These are phyloP conservation scores for Skeletonema grethae DNA, from an alignment of 108 stramenopile species.

Conservation along the genomic window DNA sequence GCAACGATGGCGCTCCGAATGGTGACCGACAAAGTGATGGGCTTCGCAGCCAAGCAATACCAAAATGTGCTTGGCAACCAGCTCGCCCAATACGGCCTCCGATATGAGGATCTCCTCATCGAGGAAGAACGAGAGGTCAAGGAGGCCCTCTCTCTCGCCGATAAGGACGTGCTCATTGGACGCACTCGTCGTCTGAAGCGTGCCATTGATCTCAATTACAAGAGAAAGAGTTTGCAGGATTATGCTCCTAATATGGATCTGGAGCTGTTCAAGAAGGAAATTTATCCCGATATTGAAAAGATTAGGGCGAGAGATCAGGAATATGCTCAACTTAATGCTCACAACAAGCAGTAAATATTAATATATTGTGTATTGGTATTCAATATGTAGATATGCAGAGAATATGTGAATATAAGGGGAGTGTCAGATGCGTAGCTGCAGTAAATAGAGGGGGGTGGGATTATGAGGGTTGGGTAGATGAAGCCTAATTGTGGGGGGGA, in stretches of 20 bases:
- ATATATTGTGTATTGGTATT: background rate
- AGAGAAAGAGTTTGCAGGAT: slow-evolving; percentile 82
- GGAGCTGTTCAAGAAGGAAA: slow-evolving; percentile 78
- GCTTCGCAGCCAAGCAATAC: slow-evolving; percentile 63
- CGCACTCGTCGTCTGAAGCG: slow-evolving; percentile 88
- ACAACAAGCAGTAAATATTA: slow-evolving; percentile 60
- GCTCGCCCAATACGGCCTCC: slow-evolving; percentile 80
- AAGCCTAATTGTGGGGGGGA: background rate
- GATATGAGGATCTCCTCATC: slow-evolving; percentile 86
- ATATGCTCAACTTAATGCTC: slow-evolving; percentile 77
- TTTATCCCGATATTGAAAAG: slow-evolving; percentile 74
- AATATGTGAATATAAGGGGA: background rate
- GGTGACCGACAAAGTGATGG: slow-evolving; percentile 65
- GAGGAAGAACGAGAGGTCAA: slow-evolving; percentile 71
- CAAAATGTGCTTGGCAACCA: slow-evolving; percentile 55
- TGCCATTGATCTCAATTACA: slow-evolving; percentile 86
- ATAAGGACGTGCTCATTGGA: slow-evolving; percentile 77
- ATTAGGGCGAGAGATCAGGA: slow-evolving; percentile 81
- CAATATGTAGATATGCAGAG: background rate
- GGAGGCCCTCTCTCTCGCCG: slow-evolving; percentile 84
- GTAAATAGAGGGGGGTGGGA: background rate
- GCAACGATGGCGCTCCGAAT: slow-evolving; percentile 65
- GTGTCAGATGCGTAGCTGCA: background rate
- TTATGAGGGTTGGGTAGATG: background rate
- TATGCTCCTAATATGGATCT: slow-evolving; percentile 78